Base-by-base conservation (phyloP, 805 yeast genomes). In the Zygotorulaspora florentina region DNA sequence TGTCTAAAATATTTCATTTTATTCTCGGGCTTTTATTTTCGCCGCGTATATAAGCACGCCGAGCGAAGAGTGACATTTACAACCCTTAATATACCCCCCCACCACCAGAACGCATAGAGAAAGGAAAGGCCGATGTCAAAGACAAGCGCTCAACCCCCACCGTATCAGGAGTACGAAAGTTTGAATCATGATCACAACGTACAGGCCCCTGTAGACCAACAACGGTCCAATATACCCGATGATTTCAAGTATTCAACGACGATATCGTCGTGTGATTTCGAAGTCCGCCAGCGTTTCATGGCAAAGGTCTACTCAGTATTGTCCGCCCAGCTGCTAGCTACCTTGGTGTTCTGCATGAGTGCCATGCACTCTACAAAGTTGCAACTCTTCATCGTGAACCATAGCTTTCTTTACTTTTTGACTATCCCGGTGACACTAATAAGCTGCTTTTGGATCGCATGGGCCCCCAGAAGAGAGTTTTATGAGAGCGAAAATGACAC, bases 181-280 rank as follows among this genome's bases (percentile, higher is more conserved):
- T 36, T 42, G 31, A 35, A 36, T 16, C 36, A 42, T 16, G 36
- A 33, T 16, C 36, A 33, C 20, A 33, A 33, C 9, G 36, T 33
- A 33, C 36, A 33, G 16, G 36, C 20, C 11, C 36, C 36, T 8
- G 7, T 33, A 33, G 36, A 33, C 16, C 36, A 16, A 17, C 20
- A 33, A 16, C 16, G 36, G 16, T 33, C 36, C 36, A 33, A n/a
- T 20, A 25, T 76, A 39, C 83, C 84, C 3, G 85, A 87, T 55
- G 95, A 87, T 65, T 88, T 87, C 77, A 88, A 87, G 63, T 87
- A 83, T 65, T 79, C 85, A 29, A 84, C 85, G 6, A 75, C 77
- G 42, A 95, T 88, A 18, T 79, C 88, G 3, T 81, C 85, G 27
- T 87, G 96, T 66, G 86, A 84, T 47, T 68, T 86, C 42, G 79